These are phyloP conservation scores for Serendipita sp. DNA, from an alignment of 768 basidiomycete species.

Conservation along the genomic window DNA sequence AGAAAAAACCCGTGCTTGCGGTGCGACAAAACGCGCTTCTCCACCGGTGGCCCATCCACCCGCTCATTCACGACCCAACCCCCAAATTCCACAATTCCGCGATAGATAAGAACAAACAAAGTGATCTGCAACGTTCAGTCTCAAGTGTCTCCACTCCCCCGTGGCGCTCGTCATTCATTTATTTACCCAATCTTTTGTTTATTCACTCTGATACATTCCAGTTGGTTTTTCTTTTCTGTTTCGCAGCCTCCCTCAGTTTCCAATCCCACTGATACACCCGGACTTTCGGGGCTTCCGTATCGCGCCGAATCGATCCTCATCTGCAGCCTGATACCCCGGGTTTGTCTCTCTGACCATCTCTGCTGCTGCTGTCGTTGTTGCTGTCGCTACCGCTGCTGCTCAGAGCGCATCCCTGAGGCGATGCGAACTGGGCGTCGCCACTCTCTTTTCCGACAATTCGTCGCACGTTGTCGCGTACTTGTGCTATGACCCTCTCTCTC, in stretches of 20 bases:
- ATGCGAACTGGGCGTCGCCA: neutral
- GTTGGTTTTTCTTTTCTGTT: too few relatives aligned
- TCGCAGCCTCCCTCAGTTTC: too few relatives aligned
- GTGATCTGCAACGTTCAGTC: neutral
- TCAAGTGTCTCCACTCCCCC: neutral
- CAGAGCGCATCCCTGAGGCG: too few relatives aligned
- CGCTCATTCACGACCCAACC: neutral
- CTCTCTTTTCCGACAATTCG: neutral
- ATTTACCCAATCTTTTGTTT: neutral
- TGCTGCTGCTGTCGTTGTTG: too few relatives aligned
- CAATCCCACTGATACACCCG: too few relatives aligned
- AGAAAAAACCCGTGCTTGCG: neutral
- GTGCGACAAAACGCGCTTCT: neutral
- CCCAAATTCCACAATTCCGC: neutral
- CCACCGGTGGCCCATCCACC: neutral
- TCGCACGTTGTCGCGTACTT: too few relatives aligned
- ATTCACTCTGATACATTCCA: neutral
- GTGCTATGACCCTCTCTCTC: too few relatives aligned
- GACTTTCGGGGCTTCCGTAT: too few relatives aligned
- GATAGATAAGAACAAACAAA: neutral
- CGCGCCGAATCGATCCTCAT: too few relatives aligned
- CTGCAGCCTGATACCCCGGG: too few relatives aligned
- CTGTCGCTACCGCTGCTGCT: too few relatives aligned
- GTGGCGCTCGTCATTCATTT: neutral
- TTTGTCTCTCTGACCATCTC: too few relatives aligned